Evolutionary conservation across 2,329 filamentous ascomycete species (phyloP), one percentile per base, ranked within the genome.

Genomic region (Penicillium sp.): DNA sequence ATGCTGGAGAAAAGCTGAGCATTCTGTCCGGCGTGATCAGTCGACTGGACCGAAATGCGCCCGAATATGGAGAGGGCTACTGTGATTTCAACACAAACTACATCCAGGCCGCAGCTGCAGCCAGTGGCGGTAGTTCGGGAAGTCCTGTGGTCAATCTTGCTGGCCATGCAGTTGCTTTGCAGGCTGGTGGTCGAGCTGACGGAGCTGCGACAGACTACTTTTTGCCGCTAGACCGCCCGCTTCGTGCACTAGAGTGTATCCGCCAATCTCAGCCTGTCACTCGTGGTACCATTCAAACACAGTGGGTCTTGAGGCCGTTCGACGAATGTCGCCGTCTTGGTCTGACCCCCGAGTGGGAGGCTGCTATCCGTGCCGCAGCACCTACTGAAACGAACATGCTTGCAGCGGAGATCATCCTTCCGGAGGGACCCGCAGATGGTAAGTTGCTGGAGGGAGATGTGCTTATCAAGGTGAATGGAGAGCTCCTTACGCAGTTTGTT

Each of bases 141-240:
- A 96, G 90, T 86, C 94, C 94, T 0, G 94, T 99, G 0, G 93
- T 99, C 61, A 96, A 97, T 76, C 89, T 96, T 60, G 91, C 96
- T 74, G 94, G 94, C 12, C 89, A 87, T 71, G 94, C 93, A 6
- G 88, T 99, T 55, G 94, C 94, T 39, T 79, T 99, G 44, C 94
- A 99, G 77, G 94, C 94, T 45, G 94, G 96, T 61, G 94, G 94
- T 44, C 86, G 94, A 75, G 90, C 91, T 31, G 94, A 99, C 72
- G 93, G 93, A 59, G 94, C 94, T 44, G 93, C 96, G 13, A 99
- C 94, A 21, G 94, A 99, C 74, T 99, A 99, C 75, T 97, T 99
- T 76, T 81, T 99, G 6, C 94, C 94, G 1, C 82, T 99, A 15
- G 93, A 99, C 73, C 88, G 94, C 56, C 94, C 96, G 0, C 77